Conservation (phyloP, 345 rosid species). For the Populus davidiana region DNA sequence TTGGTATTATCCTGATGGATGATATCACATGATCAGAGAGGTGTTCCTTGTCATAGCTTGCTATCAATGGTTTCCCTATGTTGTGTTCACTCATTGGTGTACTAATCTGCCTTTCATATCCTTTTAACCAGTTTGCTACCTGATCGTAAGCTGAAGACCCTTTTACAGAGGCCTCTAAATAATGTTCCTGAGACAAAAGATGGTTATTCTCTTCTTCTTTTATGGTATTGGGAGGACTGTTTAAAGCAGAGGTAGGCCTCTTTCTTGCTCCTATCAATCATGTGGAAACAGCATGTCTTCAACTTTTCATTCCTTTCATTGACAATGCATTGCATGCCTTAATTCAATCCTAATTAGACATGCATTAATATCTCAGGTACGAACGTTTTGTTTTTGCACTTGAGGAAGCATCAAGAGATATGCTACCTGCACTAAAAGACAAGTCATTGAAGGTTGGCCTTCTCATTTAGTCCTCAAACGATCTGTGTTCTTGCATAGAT, state of each 20-base stretch:
- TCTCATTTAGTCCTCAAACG: not conserved
- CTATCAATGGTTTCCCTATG: not conserved
- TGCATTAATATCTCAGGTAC: slow-evolving; percentile 47
- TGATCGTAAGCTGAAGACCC: slow-evolving; percentile 89
- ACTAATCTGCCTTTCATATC: not conserved
- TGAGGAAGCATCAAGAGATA: slow-evolving; percentile 92
- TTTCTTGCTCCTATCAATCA: not conserved
- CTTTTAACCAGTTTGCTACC: slow-evolving; percentile 65
- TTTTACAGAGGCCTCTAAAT: slow-evolving; percentile 70
- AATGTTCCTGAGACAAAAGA: slow-evolving; percentile 79
- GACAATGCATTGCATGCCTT: not conserved
- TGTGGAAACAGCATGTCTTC: not conserved
- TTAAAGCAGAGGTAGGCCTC: slow-evolving; percentile 72
- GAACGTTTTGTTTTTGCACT: slow-evolving; percentile 76
- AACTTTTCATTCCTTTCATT: not conserved
- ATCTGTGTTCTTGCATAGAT: not conserved
- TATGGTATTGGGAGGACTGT: slow-evolving; percentile 99
- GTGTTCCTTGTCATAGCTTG: not conserved
- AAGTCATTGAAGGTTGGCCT: slow-evolving; percentile 74
- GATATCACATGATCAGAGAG: not conserved
- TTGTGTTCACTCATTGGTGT: not conserved
- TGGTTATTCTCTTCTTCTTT: slow-evolving; percentile 83
- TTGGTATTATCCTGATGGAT: not conserved
- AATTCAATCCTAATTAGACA: not conserved
- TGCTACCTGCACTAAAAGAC: slow-evolving; percentile 79